Conservation (phyloP, 495 filamentous ascomycete species). For the Jackrogersella multiformis region DNA sequence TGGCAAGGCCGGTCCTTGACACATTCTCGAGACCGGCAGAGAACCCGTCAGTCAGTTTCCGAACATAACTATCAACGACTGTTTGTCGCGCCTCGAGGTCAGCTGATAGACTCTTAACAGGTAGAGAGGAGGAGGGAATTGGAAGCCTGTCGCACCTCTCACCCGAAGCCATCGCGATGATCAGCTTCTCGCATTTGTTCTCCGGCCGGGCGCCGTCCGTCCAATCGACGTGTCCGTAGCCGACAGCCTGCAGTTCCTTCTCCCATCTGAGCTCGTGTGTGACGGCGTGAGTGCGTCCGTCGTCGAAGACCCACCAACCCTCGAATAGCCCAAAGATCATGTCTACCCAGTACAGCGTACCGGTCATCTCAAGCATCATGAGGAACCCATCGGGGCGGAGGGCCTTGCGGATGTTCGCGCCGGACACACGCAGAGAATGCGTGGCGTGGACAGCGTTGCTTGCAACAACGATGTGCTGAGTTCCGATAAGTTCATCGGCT, state of each 20-base stretch:
- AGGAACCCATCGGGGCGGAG: constrained; percentile 57
- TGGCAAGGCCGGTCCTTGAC: background rate
- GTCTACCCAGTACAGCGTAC: constrained; percentile 55
- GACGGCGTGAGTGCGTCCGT: constrained; percentile 59
- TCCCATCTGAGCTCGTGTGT: constrained; percentile 52
- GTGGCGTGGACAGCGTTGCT: constrained; percentile 63
- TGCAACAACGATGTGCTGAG: constrained; percentile 54
- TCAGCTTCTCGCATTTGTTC: constrained; percentile 54
- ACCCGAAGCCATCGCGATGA: constrained; percentile 57
- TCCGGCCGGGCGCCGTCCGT: constrained; percentile 57
- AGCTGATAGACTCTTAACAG: constrained; percentile 38
- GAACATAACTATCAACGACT: constrained; percentile 38
- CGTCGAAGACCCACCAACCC: constrained; percentile 65
- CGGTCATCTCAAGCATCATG: constrained; percentile 58
- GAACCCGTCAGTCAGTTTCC: constrained; percentile 29
- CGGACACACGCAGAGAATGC: constrained; percentile 41
- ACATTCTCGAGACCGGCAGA: constrained; percentile 26
- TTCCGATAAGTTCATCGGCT: constrained; percentile 47
- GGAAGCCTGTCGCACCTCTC: constrained; percentile 43
- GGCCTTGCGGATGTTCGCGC: constrained; percentile 47
- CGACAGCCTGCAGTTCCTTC: constrained; percentile 49
- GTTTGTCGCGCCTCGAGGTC: constrained; percentile 45
- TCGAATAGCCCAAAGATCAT: constrained; percentile 61
- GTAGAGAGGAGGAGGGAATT: constrained; percentile 35
- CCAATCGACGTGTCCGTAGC: constrained; percentile 60